Evolutionary conservation across 495 filamentous ascomycete species (phyloP), one percentile per base, ranked within the genome.

Genomic region (Monascus purpureus): DNA sequence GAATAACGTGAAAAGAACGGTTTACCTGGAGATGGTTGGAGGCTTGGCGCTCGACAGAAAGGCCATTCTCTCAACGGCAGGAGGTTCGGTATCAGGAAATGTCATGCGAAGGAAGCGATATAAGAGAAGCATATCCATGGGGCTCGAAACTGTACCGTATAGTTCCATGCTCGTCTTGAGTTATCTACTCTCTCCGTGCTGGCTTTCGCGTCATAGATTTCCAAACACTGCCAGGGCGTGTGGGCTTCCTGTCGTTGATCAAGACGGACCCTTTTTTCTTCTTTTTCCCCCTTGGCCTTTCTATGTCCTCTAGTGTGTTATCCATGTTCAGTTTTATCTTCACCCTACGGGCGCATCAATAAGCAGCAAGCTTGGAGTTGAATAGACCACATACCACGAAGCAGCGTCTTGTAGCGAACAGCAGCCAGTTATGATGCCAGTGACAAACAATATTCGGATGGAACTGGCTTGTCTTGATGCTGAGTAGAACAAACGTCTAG

Each of bases 1-100:
- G 51, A 48, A 61, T 57, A 49, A 50, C 55, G 56, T 59, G 54
- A 57, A 60, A 62, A 59, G 60, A 59, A 57, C 56, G 56, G 59
- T 41, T 60, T 55, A 52, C 59, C 61, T 63, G 61, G 59, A 63
- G 57, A 59, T 49, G 53, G 52, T 34, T 35, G 41, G 38, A 44
- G 33, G 42, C 42, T 38, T 43, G 40, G 45, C 41, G 28, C 39
- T 46, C 32, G 37, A 34, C 37, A 28, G 35, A 35, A 31, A 30
- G 26, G 28, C 35, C 22, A 25, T 24, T 33, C 17, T 28, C 20
- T 22, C 20, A 34, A 32, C 31, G 35, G 43, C 38, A 35, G 41
- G 39, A 37, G 31, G 37, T 6, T 18, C 24, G 23, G 32, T 17
- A n/a, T 34, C 23, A 23, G 24, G 32, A 31, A 27, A 34, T 37